Evolutionary conservation across 208 protist species (phyloP).

Genomic region (Trypanosoma congolense): DNA sequence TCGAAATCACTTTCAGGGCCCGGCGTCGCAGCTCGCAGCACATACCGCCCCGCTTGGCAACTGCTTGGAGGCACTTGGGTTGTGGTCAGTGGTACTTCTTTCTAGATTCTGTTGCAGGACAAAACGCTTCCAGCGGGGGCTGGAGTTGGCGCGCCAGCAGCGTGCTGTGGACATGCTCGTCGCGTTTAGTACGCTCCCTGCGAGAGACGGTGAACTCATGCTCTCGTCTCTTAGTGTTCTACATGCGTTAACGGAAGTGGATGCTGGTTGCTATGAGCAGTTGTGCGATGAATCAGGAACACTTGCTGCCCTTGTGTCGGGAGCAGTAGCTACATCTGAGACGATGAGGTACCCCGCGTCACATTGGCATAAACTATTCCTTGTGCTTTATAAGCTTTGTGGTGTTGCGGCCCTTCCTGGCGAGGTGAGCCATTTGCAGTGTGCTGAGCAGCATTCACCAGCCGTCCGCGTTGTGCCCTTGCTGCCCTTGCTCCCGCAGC

Average conservation of each 20-base stretch:
- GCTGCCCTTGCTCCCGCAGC: not conserved
- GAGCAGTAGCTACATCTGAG: slow-evolving; percentile 35
- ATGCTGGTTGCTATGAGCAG: slow-evolving; percentile 17
- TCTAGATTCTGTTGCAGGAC: slow-evolving; percentile 11
- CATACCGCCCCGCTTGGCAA: slow-evolving; percentile 1
- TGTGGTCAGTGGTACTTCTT: slow-evolving; percentile 21
- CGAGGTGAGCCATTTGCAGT: not conserved
- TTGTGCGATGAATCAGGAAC: slow-evolving; percentile 27
- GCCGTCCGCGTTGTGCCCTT: slow-evolving; percentile 6
- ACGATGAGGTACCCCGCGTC: slow-evolving; percentile 8
- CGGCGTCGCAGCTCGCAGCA: not conserved
- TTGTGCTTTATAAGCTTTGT: slow-evolving; percentile 45
- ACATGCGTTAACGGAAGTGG: slow-evolving; percentile 14
- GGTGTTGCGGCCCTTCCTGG: slow-evolving; percentile 45
- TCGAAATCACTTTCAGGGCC: slow-evolving; percentile 2
- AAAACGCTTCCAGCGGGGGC: slow-evolving; percentile 2
- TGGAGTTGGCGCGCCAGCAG: slow-evolving; percentile 15
- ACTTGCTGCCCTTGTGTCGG: slow-evolving; percentile 33
- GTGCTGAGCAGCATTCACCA: not conserved
- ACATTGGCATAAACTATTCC: slow-evolving; percentile 59
- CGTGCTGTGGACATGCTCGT: slow-evolving; percentile 10
- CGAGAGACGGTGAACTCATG: slow-evolving; percentile 5
- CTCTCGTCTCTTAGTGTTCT: slow-evolving; percentile 16
- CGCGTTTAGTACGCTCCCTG: slow-evolving; percentile 10
- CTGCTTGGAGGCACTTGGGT: slow-evolving; percentile 8